Base-by-base conservation (phyloP, 2,329 filamentous ascomycete genomes). In the Neocucurbitaria cava region DNA sequence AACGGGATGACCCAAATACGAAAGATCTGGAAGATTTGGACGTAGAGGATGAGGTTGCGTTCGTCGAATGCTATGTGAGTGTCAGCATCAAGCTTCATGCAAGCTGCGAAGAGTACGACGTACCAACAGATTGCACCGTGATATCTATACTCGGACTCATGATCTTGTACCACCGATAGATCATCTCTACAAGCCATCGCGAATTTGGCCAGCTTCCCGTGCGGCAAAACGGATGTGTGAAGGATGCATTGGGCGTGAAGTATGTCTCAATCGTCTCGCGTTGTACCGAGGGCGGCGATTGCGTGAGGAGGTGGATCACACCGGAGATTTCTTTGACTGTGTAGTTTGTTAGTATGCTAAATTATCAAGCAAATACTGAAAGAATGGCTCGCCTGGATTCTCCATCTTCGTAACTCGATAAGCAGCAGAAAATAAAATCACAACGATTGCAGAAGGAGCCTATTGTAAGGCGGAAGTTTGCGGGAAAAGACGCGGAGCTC, bases 151-250 rank as follows among this genome's bases (percentile, higher is more conserved):
- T 79, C 0, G 92, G 92, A 57, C 87, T 91, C 70, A 96, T 80
- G 60, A 94, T 89, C 69, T 92, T 91, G 76, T 96, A 94, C 90
- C 73, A 76, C 6, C 72, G 68, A 46, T 91, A 96, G 52, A 96
- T 88, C 63, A 83, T 81, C 43, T 84, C 78, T 17, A 96, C 81
- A 5, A 90, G 71, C 76, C 82, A 86, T 39, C 90, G 82, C 9
- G 89, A 93, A 59, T 88, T 85, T 10, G 77, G 67, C 36, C 36
- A 85, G 56, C 75, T 79, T 39, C 79, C 80, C 2, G 91, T 90
- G 11, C 86, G 84, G 68, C 89, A 92, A 72, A 94, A 89, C 0
- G 91, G 91, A 63, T 96, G 91, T 3, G 84, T 83, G 70, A 96
- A 95, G 26, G 85, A 83, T 8, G 90, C 89, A 66, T 88, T 79